phyloP scores from a whole-genome alignment of 306 rosid species.

The Corylus heterophylla region DNA sequence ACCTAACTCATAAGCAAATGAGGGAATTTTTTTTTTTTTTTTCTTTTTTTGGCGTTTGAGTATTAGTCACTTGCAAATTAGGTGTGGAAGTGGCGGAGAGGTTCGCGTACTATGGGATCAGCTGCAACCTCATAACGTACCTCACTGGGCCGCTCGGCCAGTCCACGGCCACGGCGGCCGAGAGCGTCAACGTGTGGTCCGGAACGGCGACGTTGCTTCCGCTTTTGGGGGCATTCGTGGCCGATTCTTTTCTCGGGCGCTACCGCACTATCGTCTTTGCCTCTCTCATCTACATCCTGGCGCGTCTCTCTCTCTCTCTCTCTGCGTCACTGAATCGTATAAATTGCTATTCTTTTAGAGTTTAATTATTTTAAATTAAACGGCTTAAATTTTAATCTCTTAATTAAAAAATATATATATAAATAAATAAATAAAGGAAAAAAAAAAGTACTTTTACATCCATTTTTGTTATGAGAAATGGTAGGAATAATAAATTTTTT shows the following conservation, averaged over 20 bases:
- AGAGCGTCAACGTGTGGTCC: conserved; percentile 52
- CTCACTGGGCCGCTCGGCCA: conserved; percentile 55
- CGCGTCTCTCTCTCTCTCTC: background rate
- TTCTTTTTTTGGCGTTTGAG: background rate
- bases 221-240: conserved; percentile 51
- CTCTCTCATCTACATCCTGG: conserved; percentile 52
- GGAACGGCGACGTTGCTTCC: conserved; percentile 56
- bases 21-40: too few relatives aligned
- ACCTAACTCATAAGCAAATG: background rate
- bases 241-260: conserved; percentile 60
- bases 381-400: too few relatives aligned
- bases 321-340: too few relatives aligned
- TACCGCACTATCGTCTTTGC: conserved; percentile 51
- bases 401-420: too few relatives aligned
- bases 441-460: too few relatives aligned
- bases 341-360: too few relatives aligned
- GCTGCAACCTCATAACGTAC: conserved; percentile 45
- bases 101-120: conserved; percentile 50
- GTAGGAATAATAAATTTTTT: too few relatives aligned
- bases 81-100: conserved; percentile 60
- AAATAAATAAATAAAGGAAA: too few relatives aligned
- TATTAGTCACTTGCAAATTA: background rate
- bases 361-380: too few relatives aligned
- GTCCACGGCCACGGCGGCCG: conserved; percentile 51
- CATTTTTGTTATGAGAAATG: too few relatives aligned